Evolutionary conservation across 2,329 filamentous ascomycete genomes (phyloP).

Genomic region (Cladosporium sp.): DNA sequence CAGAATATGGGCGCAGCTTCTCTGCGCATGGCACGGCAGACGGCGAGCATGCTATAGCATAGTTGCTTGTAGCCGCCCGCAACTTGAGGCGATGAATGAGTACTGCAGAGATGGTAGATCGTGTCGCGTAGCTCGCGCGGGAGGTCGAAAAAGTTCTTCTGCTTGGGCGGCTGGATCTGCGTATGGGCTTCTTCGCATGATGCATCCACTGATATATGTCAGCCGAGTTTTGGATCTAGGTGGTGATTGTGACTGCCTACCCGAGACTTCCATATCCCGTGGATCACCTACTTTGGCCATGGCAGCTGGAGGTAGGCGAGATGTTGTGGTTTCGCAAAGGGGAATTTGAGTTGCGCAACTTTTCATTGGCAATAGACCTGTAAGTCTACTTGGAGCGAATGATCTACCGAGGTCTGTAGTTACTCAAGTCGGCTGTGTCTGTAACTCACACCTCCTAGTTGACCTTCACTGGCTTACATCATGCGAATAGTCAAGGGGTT

Average conservation of each 20-base stretch:
- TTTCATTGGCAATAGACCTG: background rate
- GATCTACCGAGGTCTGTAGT: background rate
- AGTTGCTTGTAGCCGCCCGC: background rate
- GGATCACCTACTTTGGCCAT: background rate
- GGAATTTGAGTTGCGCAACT: background rate
- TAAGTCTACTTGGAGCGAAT: background rate
- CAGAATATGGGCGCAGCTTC: slow-evolving; percentile 11
- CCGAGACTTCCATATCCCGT: background rate
- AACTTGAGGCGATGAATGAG: background rate
- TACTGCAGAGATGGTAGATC: background rate
- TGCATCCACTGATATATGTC: background rate
- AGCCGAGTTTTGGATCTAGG: background rate
- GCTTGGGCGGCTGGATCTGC: background rate
- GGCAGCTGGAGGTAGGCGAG: background rate
- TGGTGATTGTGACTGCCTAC: no score
- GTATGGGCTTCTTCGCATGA: background rate
- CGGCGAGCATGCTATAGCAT: background rate
- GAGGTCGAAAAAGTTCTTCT: background rate
- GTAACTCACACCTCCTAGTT: background rate
- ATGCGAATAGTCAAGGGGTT: background rate
- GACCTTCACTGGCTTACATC: background rate
- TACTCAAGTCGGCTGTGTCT: background rate
- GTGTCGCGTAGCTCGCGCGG: background rate
- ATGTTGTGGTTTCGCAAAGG: background rate
- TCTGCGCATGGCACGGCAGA: background rate